Base-by-base conservation (phyloP, 1,284 basidiomycete species). In the Inonotus obliquus region DNA sequence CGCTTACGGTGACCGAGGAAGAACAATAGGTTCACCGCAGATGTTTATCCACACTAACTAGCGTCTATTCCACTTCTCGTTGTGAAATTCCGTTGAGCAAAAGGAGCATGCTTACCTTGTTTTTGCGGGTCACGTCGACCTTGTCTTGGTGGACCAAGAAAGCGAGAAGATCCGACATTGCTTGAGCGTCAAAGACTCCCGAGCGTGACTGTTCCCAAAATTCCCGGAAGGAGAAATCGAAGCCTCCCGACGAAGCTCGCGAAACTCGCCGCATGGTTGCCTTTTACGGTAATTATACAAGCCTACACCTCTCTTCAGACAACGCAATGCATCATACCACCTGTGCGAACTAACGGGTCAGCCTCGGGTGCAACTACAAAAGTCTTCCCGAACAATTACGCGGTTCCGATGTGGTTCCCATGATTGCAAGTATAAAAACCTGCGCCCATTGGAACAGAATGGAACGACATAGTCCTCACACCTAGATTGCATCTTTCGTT, bases 201-300 rank as follows among this genome's bases (percentile, higher is more conserved):
- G 21, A 19, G n/a, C 5, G 21, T 11, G n/a, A 19, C 47, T 13
- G 9, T 55, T 13, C 54, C 37, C 14, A 39, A 55, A 17, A 19
- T 10, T 17, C n/a, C 54, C 54, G 14, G 21, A 57, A 57, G 21
- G 25, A 39, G 41, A 14, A 57, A 57, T 57, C 55, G 38, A 57
- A 57, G 55, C 37, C 23, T 57, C 35, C 55, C 55, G 55, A 57
- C 45, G 32, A 14, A 32, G 32, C 39, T 14, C 19, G n/a, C 55
- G 55, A 57, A 32, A 47, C 19, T 57, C 41, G 23, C 55, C 55
- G 55, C 38, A 54, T 60, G 58, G 58, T 60, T 60, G 49, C 58
- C 58, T 53, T 27, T 41, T 54, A 44, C 17, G 52, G 58, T 41
- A 53, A 60, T 38, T 60, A 41, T 54, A 60, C 13, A 1, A 38